Evolutionary conservation across 2,329 filamentous ascomycete species (phyloP).

Genomic region (Aspergillus costaricaensis): DNA sequence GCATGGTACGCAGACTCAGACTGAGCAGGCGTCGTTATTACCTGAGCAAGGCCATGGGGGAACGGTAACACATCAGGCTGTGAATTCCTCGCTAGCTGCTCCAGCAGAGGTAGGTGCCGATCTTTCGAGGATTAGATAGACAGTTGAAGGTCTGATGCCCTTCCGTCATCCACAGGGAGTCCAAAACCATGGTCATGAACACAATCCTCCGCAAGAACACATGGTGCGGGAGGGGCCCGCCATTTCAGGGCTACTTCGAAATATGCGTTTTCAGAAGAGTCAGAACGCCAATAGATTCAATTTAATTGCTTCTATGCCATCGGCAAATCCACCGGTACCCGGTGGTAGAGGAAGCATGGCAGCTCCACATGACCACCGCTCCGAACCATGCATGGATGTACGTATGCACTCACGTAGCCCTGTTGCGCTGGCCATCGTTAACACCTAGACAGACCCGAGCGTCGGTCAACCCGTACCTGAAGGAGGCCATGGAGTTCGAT

Average conservation of each 20-base stretch:
- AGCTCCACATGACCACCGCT: not conserved
- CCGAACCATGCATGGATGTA: not conserved
- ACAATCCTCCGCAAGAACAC: not conserved
- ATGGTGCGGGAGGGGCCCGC: not conserved
- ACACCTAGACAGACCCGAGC: not conserved
- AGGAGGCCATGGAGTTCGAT: slow-evolving; percentile 1
- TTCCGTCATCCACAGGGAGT: not conserved
- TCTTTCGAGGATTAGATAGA: too few relatives aligned
- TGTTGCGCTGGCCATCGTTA: not conserved
- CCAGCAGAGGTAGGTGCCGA: not conserved
- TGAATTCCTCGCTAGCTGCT: not conserved
- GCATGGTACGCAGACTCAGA: not conserved
- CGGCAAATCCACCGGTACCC: not conserved
- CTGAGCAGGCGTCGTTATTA: not conserved
- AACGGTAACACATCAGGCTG: not conserved
- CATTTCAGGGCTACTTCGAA: not conserved
- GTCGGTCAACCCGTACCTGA: not conserved
- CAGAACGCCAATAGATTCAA: not conserved
- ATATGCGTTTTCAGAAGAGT: not conserved
- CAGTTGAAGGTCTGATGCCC: not conserved
- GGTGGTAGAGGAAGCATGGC: not conserved
- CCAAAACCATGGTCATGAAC: not conserved
- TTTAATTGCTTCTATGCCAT: not conserved
- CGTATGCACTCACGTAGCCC: not conserved
- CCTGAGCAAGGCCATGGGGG: not conserved